Evolutionary conservation across 2,329 filamentous ascomycete species (phyloP).

Genomic region (Pyrenophora seminiperda): DNA sequence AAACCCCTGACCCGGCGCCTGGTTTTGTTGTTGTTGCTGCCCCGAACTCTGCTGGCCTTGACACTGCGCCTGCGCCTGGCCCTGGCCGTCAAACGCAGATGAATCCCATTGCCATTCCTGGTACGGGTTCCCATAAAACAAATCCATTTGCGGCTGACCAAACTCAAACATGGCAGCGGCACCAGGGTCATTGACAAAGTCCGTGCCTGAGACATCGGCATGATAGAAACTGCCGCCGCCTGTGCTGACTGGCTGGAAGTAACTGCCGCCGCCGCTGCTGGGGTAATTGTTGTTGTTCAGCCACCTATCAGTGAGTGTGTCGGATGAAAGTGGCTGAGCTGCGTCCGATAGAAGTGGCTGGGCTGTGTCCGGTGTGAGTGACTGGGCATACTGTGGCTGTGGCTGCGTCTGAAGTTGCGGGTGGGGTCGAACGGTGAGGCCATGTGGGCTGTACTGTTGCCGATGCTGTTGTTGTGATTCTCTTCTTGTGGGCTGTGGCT

Average conservation of each 20-base stretch:
- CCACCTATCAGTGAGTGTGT: background rate
- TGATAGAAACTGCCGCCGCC: background rate
- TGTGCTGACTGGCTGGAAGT: background rate
- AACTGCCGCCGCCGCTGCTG: background rate
- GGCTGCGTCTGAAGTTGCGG: too few species aligned
- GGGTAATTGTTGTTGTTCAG: too few species aligned
- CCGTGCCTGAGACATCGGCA: background rate
- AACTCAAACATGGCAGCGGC: background rate
- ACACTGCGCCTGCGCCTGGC: background rate
- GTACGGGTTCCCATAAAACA: slow-evolving; percentile 20
- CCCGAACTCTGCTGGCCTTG: background rate
- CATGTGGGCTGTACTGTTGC: too few species aligned
- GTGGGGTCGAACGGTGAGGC: too few species aligned
- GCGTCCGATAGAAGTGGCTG: too few species aligned
- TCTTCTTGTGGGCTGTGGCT: background rate
- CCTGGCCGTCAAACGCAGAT: background rate
- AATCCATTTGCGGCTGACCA: slow-evolving; percentile 7
- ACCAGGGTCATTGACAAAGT: background rate
- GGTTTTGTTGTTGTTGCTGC: too few species aligned
- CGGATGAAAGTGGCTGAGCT: too few species aligned
- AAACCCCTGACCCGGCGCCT: background rate
- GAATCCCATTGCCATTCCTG: slow-evolving; percentile 13
- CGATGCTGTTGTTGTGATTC: too few species aligned
- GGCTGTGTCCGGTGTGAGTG: too few species aligned
- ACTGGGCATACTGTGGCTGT: too few species aligned